Base-by-base conservation (phyloP, 495 filamentous ascomycete genomes). In the Oidiodendron maius region DNA sequence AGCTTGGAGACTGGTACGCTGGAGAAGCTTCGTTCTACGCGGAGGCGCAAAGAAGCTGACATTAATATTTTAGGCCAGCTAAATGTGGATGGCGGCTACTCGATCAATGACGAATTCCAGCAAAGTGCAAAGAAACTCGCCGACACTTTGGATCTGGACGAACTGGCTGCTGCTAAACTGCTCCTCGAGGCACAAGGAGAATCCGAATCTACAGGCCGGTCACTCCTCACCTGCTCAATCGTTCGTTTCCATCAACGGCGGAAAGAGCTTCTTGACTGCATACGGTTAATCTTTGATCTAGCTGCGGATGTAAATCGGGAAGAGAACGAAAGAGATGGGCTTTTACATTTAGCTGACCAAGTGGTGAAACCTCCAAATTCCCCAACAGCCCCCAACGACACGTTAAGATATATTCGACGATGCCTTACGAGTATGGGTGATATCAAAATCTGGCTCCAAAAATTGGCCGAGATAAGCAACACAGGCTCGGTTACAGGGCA, bases 81-180 rank as follows among this genome's bases (percentile, higher is more conserved):
- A 46, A 77, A 67, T 15, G 60, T 93, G 48, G 38, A 40, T 20
- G 38, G 20, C 11, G 5, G 16, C 8, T 40, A 40, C 38, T 20
- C 38, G 20, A 68, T 97, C 61, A 96, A 95, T 61, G 71, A 83
- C 34, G 82, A 91, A 56, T 97, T 97, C 63, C 76, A 89, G 63
- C 81, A 94, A 63, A 76, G 81, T 46, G 74, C 83, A 26, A 71
- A 91, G 15, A 75, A 86, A 60, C 66, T 97, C 30, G 87, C 91
- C 42, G 91, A 97, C 67, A 82, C 82, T 20, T 72, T 96, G 44
- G 78, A 95, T 55, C 72, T 99, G 22, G 91, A 99, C 65, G 93
- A 99, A 64, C 55, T 95, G 40, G 71, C 89, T 59, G 84, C 94
- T 17, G 87, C 90, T 5, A 64, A 72, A 39, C 68, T 95, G 20